Base-by-base conservation (phyloP, 306 rosid species). In the Fagus sylvatica region DNA sequence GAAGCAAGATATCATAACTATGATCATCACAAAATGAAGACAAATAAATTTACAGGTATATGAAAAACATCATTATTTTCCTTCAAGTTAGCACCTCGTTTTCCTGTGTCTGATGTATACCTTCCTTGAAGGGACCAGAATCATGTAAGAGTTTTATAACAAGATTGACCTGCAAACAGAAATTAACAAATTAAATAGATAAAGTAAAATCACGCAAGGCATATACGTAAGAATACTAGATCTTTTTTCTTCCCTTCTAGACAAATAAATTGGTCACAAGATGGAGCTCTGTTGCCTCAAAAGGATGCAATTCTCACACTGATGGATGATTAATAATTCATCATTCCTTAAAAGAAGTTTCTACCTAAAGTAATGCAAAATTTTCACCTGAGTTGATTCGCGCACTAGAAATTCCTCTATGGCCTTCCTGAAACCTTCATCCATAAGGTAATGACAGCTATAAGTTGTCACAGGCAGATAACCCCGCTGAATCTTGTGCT, bases 401-500 rank as follows among this genome's bases (percentile, higher is more conserved):
- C 97, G 97, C 16, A 80, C 74, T 74, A 94, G 73, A 73, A 92
- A 92, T 69, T 92, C 92, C 74, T 84, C 74, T 66, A 92, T 94
- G 72, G 93, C 88, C 19, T 73, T 82, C 87, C 87, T 79, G 80
- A 92, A 92, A 78, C 85, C 89, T 69, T 80, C 85, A 80, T 94
- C 84, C 19, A 77, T 60, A 60, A 94, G 89, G 86, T 89, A 94
- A 85, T 94, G 98, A 75, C 92, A 87, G 85, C 98, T 94, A 72
- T 87, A 94, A 41, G 98, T 94, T 75, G 87, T 81, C 79, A 94
- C 97, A 2, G 97, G 98, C 78, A 88, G 84, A 82, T 94, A 94
- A 69, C 98, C 98, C 32, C 98, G 89, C 80, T 94, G 97, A 82
- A 94, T 94, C 86, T 94, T 92, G 78, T 94, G 98, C 87, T 94